Percentiles rank a stretch among this genome's conserved stretches.
These are phyloP conservation scores for Bromus sterilis DNA, from an alignment of 176 grass and related monocot species.

Conservation along the genomic window DNA sequence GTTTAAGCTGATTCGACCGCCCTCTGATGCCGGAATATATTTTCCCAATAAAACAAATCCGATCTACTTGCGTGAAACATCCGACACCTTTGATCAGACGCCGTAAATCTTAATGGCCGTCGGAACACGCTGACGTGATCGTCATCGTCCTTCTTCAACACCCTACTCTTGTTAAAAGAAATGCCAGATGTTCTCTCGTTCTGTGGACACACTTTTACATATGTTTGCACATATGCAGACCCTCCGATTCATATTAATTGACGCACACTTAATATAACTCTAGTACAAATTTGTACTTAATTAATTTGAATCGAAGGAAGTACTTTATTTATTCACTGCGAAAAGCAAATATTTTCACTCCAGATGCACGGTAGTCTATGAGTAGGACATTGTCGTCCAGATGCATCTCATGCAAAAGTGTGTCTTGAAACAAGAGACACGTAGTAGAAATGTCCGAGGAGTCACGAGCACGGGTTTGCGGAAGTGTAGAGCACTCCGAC, in stretches of 20 bases:
- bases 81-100: background rate
- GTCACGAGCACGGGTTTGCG: background rate
- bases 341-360: no score
- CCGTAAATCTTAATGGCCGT: background rate
- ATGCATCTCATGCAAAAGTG: background rate
- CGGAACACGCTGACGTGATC: background rate
- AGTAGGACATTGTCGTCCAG: background rate
- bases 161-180: background rate
- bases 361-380: no score
- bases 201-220: background rate
- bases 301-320: no score
- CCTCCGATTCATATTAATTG: no score
- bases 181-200: background rate
- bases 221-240: no score
- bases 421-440: background rate
- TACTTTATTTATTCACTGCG: no score
- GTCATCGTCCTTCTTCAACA: background rate
- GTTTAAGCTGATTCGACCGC: background rate
- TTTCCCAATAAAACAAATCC: background rate
- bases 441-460: background rate
- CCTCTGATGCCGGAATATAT: background rate
- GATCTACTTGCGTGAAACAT: background rate
- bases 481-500: background rate
- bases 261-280: no score
- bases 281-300: no score